These are phyloP conservation scores for Moricandia arvensis DNA, from an alignment of 345 rosid genomes.

Conservation along the genomic window DNA sequence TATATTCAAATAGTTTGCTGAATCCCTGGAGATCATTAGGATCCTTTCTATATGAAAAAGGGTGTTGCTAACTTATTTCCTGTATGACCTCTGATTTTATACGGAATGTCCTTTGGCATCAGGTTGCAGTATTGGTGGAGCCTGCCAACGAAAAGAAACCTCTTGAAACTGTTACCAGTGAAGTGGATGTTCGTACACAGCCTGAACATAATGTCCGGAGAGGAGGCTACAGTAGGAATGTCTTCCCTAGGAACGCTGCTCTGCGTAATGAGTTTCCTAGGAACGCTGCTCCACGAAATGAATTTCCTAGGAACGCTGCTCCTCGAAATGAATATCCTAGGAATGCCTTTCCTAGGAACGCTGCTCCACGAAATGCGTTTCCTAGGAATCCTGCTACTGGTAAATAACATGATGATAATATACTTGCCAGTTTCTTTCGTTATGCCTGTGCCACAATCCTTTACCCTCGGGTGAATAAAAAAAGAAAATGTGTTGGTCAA, in stretches of 20 bases:
- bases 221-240: slow-evolving; percentile 1
- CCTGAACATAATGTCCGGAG: neutral
- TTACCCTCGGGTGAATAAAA: neutral
- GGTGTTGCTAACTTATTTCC: neutral
- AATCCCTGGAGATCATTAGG: neutral
- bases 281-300: neutral
- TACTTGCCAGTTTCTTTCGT: slow-evolving; percentile 6
- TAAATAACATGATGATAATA: neutral
- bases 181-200: slow-evolving; percentile 3
- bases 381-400: neutral
- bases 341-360: neutral
- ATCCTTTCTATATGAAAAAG: neutral
- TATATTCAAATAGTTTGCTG: neutral
- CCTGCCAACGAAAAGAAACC: neutral
- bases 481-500: neutral
- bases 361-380: slow-evolving; percentile 3
- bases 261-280: neutral
- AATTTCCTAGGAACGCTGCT: neutral
- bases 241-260: neutral
- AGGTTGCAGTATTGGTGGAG: slow-evolving; percentile 2
- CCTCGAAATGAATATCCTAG: neutral
- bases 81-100: neutral
- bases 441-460: neutral
- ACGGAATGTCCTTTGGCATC: neutral
- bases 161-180: neutral